Base-by-base conservation (phyloP, 2,329 filamentous ascomycete species). In the Aspergillus alliaceus region DNA sequence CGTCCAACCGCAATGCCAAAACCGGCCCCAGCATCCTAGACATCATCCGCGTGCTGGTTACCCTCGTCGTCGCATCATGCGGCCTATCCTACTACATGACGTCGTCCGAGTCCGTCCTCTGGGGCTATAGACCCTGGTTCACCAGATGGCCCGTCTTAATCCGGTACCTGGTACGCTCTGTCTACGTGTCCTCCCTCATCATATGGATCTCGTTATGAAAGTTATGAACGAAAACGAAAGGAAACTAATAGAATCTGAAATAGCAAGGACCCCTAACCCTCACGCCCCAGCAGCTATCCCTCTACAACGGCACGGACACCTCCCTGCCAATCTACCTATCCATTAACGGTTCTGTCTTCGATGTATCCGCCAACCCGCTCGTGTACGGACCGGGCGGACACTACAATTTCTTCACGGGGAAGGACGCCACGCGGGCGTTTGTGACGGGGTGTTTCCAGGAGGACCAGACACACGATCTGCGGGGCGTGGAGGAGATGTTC, bases 401-500 rank as follows among this genome's bases (percentile, higher is more conserved):
- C 35, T 99, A 99, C 80, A 83, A 87, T 68, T 88, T 89, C 77
- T 96, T 99, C 74, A 86, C 92, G 0, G 95, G 93, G 59, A 83
- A 83, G 60, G 95, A 99, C 75, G 93, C 93, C 32, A 86, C 90
- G 14, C 88, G 95, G 49, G 91, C 88, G 20, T 99, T 92, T 75
- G 87, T 99, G 9, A 98, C 95, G 2, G 91, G 91, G 18, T 99
- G 95, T 75, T 99, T 99, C 78, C 79, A 85, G 37, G 88, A 91
- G 62, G 95, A 99, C 79, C 80, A 87, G 31, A 95, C 88, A 2
- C 83, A 90, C 3, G 95, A 99, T 77, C 78, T 97, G 72, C 85
- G 90, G 59, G 95, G 95, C 46, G 88, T 91, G 4, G 95, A 98
- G 77, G 84, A 87, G 61, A 95, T 96, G 84, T 98, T 86, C 76